Conservation (phyloP, 352 stramenopile genomes). For the Pythium scleroteichum region DNA sequence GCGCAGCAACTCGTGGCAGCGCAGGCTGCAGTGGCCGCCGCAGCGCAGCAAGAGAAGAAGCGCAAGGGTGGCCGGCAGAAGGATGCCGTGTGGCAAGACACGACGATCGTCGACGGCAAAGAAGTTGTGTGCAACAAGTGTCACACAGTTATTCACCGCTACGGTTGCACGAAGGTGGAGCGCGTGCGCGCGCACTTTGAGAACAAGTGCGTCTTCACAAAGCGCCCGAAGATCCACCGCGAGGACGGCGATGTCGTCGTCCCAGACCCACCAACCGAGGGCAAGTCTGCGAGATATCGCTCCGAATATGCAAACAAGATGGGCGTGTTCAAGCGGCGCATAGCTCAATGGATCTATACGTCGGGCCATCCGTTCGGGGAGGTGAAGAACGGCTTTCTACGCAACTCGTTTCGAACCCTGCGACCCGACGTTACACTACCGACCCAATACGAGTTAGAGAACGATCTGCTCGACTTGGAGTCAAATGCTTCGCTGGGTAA, state of each 20-base stretch:
- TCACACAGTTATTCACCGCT: slow-evolving; percentile 62
- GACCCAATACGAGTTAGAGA: slow-evolving; percentile 57
- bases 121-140: slow-evolving; percentile 72
- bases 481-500: slow-evolving; percentile 41
- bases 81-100: slow-evolving; percentile 59
- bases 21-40: slow-evolving; percentile 11
- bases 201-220: slow-evolving; percentile 46
- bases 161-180: slow-evolving; percentile 70
- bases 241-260: slow-evolving; percentile 14
- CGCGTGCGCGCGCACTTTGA: slow-evolving; percentile 71
- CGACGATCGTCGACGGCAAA: slow-evolving; percentile 57
- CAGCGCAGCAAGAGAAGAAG: slow-evolving; percentile 35
- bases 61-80: slow-evolving; percentile 52
- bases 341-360: slow-evolving; percentile 65
- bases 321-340: slow-evolving; percentile 59
- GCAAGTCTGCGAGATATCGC: slow-evolving; percentile 19
- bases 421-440: slow-evolving; percentile 44
- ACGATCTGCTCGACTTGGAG: slow-evolving; percentile 62
- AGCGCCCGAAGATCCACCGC: slow-evolving; percentile 28
- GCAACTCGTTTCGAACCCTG: slow-evolving; percentile 43
- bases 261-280: slow-evolving; percentile 8
- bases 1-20: slow-evolving; percentile 13
- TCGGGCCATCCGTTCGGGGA: slow-evolving; percentile 53
- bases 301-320: slow-evolving; percentile 50
- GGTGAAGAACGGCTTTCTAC: slow-evolving; percentile 45